phyloP scores from a whole-genome alignment of 1,284 basidiomycete genomes.

The Microbotryum silenes-acaulis region DNA sequence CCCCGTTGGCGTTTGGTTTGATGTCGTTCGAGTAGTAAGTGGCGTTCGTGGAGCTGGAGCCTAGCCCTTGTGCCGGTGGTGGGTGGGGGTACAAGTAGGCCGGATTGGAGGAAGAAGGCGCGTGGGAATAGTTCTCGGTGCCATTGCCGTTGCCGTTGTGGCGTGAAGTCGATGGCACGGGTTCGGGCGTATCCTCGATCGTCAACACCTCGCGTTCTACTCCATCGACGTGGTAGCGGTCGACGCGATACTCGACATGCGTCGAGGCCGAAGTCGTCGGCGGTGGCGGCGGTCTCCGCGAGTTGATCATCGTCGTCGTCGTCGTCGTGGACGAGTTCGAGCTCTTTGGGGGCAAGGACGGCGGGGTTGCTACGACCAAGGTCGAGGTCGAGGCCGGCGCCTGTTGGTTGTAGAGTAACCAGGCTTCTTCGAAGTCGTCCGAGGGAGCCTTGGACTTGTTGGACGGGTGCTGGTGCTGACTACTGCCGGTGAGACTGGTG shows the following conservation, averaged over 20 bases:
- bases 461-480: too few relatives aligned
- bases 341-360: too few relatives aligned
- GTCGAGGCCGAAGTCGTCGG: background rate
- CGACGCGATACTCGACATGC: slow-evolving; percentile 19
- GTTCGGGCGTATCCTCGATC: slow-evolving; percentile 30
- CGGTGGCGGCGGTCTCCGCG: slow-evolving; percentile 4
- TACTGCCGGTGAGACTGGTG: too few relatives aligned
- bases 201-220: slow-evolving; percentile 24
- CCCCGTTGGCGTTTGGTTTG: too few relatives aligned
- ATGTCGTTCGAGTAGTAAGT: too few relatives aligned
- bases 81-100: background rate
- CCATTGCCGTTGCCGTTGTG: background rate
- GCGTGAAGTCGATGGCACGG: background rate
- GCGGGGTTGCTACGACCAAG: background rate
- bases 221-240: slow-evolving; percentile 15
- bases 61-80: slow-evolving; percentile 1
- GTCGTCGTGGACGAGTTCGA: background rate
- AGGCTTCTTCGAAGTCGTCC: too few relatives aligned
- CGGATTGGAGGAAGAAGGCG: background rate
- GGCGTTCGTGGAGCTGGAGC: too few relatives aligned
- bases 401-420: too few relatives aligned
- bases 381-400: background rate
- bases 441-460: too few relatives aligned
- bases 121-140: background rate
- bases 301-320: background rate